phyloP scores from a whole-genome alignment of 345 rosid species.

The Geranium rotundifolium region DNA sequence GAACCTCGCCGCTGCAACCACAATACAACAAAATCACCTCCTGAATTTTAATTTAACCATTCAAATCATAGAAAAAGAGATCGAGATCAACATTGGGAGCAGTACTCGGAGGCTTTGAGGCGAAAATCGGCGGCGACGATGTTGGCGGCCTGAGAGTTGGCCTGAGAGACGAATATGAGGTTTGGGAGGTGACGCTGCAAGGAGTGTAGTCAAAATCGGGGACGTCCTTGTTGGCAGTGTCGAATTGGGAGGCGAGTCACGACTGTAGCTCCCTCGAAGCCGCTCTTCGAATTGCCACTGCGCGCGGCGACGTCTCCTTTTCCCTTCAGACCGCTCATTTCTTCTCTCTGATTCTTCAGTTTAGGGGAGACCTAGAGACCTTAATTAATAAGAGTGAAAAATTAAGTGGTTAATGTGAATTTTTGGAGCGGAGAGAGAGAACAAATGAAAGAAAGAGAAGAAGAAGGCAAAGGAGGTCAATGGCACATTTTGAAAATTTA shows the following conservation, averaged over 20 bases:
- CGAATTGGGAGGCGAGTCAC: constrained; percentile 76
- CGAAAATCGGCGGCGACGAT: constrained; percentile 90
- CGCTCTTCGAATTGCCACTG: constrained; percentile 28
- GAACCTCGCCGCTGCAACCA: constrained; percentile 66
- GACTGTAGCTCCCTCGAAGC: constrained; percentile 58
- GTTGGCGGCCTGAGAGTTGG: constrained; percentile 72
- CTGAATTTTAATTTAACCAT: background rate
- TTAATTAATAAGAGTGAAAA: no score
- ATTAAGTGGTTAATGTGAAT: no score
- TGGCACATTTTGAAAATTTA: no score
- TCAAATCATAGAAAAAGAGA: background rate
- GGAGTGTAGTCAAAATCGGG: constrained; percentile 79
- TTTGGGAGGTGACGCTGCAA: constrained; percentile 64
- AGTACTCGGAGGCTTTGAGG: constrained; percentile 68
- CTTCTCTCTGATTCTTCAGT: background rate
- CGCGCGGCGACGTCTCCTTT: background rate
- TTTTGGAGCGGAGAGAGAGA: no score
- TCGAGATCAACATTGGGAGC: constrained; percentile 54
- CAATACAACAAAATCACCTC: constrained; percentile 1
- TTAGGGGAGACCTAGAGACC: no score
- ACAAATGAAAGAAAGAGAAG: no score
- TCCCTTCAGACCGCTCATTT: constrained; percentile 6
- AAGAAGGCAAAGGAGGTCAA: no score
- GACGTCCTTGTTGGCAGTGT: constrained; percentile 65
- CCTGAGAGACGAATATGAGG: constrained; percentile 67